Conservation (phyloP, 176 grass and related monocot genomes). For the Themeda triandra region DNA sequence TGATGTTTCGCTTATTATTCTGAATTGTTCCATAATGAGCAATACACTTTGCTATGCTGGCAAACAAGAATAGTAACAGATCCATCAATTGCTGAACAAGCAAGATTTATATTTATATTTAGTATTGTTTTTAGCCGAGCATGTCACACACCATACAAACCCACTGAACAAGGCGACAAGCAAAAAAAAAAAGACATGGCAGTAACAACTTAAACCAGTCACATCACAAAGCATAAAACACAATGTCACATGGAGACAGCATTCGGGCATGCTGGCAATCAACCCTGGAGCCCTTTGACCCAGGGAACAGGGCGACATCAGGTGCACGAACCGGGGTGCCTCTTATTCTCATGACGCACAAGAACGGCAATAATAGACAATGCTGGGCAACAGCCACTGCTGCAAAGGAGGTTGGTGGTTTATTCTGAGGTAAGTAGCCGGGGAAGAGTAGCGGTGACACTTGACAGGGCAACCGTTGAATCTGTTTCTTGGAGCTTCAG, state of each 20-base stretch:
- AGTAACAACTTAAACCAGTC: background rate
- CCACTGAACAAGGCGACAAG: background rate
- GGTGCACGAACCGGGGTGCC: background rate
- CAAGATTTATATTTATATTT: background rate
- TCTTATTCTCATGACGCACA: constrained; percentile 26
- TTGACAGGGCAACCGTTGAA: accelerated
- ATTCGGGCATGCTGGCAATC: background rate
- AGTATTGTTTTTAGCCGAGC: background rate
- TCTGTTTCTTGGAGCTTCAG: background rate
- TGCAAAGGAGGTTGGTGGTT: background rate
- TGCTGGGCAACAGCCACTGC: background rate
- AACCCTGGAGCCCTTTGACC: background rate
- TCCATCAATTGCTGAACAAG: no score
- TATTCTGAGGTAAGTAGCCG: background rate
- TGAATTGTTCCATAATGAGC: no score
- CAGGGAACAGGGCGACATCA: background rate
- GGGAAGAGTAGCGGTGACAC: background rate
- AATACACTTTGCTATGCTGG: no score
- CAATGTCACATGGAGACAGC: background rate
- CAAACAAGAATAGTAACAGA: no score
- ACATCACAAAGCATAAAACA: background rate
- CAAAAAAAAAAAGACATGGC: background rate
- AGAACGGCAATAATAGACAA: background rate
- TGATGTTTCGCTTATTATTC: no score
- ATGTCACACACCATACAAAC: background rate